Evolutionary conservation across 345 rosid species (phyloP).

Genomic region (Arabidopsis suecica): DNA sequence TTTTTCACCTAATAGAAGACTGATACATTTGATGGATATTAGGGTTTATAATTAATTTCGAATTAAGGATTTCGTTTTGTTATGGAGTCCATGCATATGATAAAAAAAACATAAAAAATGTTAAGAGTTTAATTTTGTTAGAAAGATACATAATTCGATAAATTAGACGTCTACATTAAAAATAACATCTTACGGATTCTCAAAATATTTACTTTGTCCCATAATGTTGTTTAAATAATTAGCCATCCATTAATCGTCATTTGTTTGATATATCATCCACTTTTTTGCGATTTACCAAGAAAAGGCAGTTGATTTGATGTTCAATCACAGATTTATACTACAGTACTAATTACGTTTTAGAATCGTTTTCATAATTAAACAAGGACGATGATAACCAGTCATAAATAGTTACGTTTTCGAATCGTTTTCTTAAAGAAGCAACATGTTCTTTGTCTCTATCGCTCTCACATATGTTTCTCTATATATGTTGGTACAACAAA

Average conservation of each 20-base stretch:
- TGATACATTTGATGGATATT: background rate
- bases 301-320: background rate
- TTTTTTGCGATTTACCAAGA: background rate
- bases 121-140: too few species aligned
- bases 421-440: constrained; percentile 36
- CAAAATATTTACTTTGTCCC: too few species aligned
- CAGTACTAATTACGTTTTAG: constrained; percentile 22
- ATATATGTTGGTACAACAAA: constrained; percentile 37
- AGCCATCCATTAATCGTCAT: background rate
- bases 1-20: background rate
- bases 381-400: constrained; percentile 12
- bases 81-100: too few species aligned
- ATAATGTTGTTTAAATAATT: background rate
- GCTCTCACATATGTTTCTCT: constrained; percentile 26
- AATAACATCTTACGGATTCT: too few species aligned
- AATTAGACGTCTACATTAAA: too few species aligned
- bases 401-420: constrained; percentile 36
- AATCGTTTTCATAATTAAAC: constrained; percentile 9
- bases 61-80: background rate
- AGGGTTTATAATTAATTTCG: background rate
- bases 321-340: constrained; percentile 4
- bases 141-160: too few species aligned
- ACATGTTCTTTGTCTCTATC: constrained; percentile 45
- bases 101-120: too few species aligned
- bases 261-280: background rate